These are phyloP conservation scores for Zoysia matrella DNA, from an alignment of 202 grass and related monocot genomes.

Conservation along the genomic window DNA sequence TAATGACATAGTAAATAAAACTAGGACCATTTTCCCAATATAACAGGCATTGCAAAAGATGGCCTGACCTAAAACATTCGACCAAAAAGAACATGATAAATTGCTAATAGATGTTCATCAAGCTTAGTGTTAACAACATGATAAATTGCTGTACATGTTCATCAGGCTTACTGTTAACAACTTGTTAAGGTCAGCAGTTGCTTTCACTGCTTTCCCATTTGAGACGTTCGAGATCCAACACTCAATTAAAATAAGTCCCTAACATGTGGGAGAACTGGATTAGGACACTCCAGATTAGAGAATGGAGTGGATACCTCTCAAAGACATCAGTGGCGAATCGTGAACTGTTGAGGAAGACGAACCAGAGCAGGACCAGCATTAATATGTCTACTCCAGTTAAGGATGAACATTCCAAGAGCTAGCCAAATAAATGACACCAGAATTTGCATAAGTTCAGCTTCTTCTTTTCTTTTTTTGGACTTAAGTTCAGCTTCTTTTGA, in stretches of 20 bases:
- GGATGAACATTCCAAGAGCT: slow-evolving; percentile 1
- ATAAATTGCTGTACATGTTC: too few relatives aligned
- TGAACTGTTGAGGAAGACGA: slow-evolving; percentile 64
- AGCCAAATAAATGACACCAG: neutral
- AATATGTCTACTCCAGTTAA: slow-evolving; percentile 70
- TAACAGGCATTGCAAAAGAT: neutral
- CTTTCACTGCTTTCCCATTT: neutral
- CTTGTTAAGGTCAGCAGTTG: neutral
- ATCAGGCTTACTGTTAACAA: neutral
- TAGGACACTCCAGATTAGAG: neutral
- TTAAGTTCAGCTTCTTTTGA: neutral
- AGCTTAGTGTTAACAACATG: neutral
- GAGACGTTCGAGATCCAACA: neutral
- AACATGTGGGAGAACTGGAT: neutral
- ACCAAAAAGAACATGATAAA: neutral
- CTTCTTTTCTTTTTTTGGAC: too few relatives aligned
- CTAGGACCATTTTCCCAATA: slow-evolving; percentile 10
- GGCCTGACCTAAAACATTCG: neutral
- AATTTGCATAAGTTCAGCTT: neutral
- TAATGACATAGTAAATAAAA: neutral
- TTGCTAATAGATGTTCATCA: neutral
- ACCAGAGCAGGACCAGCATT: slow-evolving; percentile 71
- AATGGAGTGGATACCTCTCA: slow-evolving; percentile 53
- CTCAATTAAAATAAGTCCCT: neutral
- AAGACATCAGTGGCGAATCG: slow-evolving; percentile 58